Evolutionary conservation across 1,139 yeast species (phyloP).

Genomic region (Diutina siamensis): DNA sequence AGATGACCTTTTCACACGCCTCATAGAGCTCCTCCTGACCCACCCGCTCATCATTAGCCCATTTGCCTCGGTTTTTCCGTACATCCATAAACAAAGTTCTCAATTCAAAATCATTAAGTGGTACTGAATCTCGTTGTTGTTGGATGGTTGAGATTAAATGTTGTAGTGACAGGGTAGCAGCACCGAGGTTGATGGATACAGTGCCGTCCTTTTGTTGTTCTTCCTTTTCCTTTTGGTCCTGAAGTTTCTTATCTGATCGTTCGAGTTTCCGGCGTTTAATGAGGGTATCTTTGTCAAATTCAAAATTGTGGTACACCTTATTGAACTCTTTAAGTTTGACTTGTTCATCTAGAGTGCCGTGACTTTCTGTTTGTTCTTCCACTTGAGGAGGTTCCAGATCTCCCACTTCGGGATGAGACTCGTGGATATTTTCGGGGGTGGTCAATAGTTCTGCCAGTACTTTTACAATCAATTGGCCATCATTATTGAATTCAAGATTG

Average conservation of each 20-base stretch:
- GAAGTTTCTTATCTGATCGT: slow-evolving; percentile 66
- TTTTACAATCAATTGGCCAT: slow-evolving; percentile 20
- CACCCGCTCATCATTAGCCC: slow-evolving; percentile 90
- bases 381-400: neutral
- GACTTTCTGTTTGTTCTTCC: neutral
- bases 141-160: slow-evolving; percentile 74
- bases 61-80: slow-evolving; percentile 86
- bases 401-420: slow-evolving; percentile 4
- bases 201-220: neutral
- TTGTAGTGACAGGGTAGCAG: slow-evolving; percentile 72
- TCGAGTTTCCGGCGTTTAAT: slow-evolving; percentile 69
- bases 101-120: slow-evolving; percentile 75
- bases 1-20: slow-evolving; percentile 90
- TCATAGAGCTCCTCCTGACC: slow-evolving; percentile 98
- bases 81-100: slow-evolving; percentile 84
- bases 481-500: slow-evolving; percentile 14
- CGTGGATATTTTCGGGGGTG: neutral
- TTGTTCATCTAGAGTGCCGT: slow-evolving; percentile 21
- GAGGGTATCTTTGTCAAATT: slow-evolving; percentile 69
- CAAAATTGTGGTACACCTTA: slow-evolving; percentile 74
- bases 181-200: slow-evolving; percentile 43
- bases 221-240: slow-evolving; percentile 16
- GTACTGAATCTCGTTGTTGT: slow-evolving; percentile 59
- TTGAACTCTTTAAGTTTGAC: slow-evolving; percentile 30
- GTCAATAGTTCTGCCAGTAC: slow-evolving; percentile 19